These are phyloP conservation scores for Fusarium circinatum DNA, from an alignment of 2,329 filamentous ascomycete genomes.

Conservation along the genomic window DNA sequence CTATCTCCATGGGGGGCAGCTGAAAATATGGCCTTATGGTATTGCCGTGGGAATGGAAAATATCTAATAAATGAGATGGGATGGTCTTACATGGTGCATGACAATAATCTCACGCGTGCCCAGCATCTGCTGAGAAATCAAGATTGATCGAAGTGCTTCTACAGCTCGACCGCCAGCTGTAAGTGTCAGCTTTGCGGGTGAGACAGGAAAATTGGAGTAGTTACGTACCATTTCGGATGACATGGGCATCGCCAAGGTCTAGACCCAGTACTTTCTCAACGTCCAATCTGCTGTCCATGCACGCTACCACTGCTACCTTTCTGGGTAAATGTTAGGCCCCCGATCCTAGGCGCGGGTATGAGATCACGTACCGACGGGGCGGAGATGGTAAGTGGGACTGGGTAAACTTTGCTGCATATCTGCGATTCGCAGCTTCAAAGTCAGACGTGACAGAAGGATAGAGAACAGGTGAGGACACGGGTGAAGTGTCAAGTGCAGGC, in stretches of 20 bases:
- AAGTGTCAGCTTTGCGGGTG: background rate
- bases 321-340: constrained; percentile 35
- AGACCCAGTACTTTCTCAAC: constrained; percentile 69
- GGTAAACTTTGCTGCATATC: constrained; percentile 35
- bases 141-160: constrained; percentile 77
- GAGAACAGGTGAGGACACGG: background rate
- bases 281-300: constrained; percentile 83
- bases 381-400: constrained; percentile 37
- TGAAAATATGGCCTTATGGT: background rate
- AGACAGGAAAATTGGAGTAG: background rate
- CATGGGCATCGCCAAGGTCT: constrained; percentile 80
- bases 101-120: constrained; percentile 80
- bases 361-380: constrained; percentile 37
- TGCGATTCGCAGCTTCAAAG: constrained; percentile 39
- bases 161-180: constrained; percentile 69
- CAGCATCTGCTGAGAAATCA: constrained; percentile 83
- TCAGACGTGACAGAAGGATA: constrained; percentile 25
- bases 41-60: background rate
- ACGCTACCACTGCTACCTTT: constrained; percentile 66
- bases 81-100: constrained; percentile 68
- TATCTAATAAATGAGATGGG: background rate
- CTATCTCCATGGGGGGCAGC: background rate
- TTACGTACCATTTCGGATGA: constrained; percentile 72
- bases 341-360: constrained; percentile 15
- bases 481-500: constrained; percentile 11